These are phyloP conservation scores for Tirmania nivea DNA, from an alignment of 495 filamentous ascomycete genomes.

Conservation along the genomic window DNA sequence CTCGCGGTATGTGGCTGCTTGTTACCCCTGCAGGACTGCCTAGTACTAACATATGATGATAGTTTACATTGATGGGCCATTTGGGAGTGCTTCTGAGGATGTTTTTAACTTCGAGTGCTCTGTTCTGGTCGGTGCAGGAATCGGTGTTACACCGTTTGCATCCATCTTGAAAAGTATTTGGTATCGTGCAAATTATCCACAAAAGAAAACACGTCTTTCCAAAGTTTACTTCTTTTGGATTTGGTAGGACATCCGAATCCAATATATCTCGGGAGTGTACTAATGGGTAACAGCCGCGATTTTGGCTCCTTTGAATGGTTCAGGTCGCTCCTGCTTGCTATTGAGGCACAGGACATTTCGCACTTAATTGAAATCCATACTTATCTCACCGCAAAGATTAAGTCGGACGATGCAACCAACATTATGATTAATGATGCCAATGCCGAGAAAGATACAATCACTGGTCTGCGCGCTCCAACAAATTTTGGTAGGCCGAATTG, in stretches of 20 bases:
- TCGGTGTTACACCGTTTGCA: conserved; percentile 54
- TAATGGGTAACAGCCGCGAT: conserved; percentile 32
- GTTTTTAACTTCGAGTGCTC: conserved; percentile 60
- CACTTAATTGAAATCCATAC: conserved; percentile 59
- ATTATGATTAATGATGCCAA: conserved; percentile 73
- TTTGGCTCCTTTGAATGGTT: conserved; percentile 70
- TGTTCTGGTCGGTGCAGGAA: conserved; percentile 46
- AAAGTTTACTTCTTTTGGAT: conserved; percentile 82
- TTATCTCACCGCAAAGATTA: conserved; percentile 57
- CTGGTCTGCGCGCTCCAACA: conserved; percentile 49
- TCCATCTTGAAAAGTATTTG: conserved; percentile 68
- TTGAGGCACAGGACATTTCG: conserved; percentile 64
- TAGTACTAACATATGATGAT: conserved; percentile 4
- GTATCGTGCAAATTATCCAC: conserved; percentile 67
- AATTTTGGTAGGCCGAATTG: conserved; percentile 63
- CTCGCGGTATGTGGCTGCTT: conserved; percentile 22
- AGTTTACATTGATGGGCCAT: conserved; percentile 60
- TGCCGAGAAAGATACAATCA: conserved; percentile 56
- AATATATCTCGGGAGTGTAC: not conserved
- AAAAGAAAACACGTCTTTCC: conserved; percentile 46
- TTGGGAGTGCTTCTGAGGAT: conserved; percentile 55
- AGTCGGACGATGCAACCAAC: conserved; percentile 55
- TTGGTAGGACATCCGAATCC: not conserved
- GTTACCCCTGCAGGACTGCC: not conserved
- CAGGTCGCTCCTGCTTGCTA: conserved; percentile 51